These are phyloP conservation scores for Pneumocystis wakefieldiae DNA, from an alignment of 1,139 yeast species.

Conservation along the genomic window DNA sequence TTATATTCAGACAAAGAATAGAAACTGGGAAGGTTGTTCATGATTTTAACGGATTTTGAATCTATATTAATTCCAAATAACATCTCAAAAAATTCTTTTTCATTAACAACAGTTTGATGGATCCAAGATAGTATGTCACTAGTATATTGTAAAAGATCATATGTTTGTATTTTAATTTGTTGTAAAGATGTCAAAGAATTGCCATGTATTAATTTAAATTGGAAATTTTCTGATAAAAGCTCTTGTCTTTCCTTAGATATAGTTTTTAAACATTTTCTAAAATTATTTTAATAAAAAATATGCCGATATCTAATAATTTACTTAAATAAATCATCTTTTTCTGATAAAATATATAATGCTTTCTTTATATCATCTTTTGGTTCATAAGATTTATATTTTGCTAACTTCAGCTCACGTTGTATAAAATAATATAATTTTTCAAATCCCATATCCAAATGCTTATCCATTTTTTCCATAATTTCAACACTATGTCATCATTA, in stretches of 20 bases:
- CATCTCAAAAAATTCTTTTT: slow-evolving; percentile 55
- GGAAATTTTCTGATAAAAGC: slow-evolving; percentile 7
- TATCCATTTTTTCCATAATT: slow-evolving; percentile 47
- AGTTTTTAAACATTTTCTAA: slow-evolving; percentile 16
- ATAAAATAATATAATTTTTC: slow-evolving; percentile 34
- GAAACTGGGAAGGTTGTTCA: background rate
- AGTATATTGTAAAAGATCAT: slow-evolving; percentile 66
- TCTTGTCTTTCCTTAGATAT: slow-evolving; percentile 14
- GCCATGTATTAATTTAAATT: background rate
- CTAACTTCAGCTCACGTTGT: slow-evolving; percentile 24
- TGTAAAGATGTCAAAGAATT: slow-evolving; percentile 18
- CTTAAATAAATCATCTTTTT: slow-evolving; percentile 26
- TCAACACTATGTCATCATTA: slow-evolving; percentile 23
- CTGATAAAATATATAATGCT: slow-evolving; percentile 24
- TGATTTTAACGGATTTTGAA: background rate
- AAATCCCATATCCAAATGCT: slow-evolving; percentile 36
- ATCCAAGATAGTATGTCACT: slow-evolving; percentile 85
- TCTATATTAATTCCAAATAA: slow-evolving; percentile 26
- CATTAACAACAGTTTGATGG: slow-evolving; percentile 80
- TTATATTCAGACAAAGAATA: background rate
- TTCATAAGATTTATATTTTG: slow-evolving; percentile 11
- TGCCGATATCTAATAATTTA: background rate
- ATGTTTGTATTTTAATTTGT: slow-evolving; percentile 52
- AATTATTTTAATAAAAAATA: slow-evolving; percentile 1
- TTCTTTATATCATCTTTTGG: slow-evolving; percentile 16